Evolutionary conservation across 805 yeast species (phyloP).

Genomic region (Ogataea glucozyma): DNA sequence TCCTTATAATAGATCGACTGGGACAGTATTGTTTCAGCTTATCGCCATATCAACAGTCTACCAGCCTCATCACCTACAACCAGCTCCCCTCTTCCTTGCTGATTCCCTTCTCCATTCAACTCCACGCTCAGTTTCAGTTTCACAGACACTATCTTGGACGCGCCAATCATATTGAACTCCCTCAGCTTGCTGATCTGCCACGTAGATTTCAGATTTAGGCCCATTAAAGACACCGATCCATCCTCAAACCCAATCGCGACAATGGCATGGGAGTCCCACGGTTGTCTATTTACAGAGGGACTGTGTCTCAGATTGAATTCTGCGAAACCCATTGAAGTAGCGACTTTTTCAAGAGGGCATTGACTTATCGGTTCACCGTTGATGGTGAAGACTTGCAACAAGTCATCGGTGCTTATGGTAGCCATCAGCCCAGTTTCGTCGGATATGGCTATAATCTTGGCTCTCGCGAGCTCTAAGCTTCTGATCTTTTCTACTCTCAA

Average conservation of each 20-base stretch:
- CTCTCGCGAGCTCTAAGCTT: conserved; percentile 22
- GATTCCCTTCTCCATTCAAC: conserved; percentile 37
- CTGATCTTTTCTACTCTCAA: conserved; percentile 53
- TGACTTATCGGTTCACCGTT: conserved; percentile 50
- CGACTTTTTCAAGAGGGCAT: conserved; percentile 14
- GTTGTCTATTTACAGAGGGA: conserved; percentile 10
- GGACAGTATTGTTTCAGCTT: conserved; percentile 10
- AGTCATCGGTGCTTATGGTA: conserved; percentile 26
- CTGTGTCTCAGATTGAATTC: conserved; percentile 16
- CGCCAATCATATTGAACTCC: conserved; percentile 25
- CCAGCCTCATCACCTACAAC: conserved; percentile 59
- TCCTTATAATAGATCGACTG: no score
- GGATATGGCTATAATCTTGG: conserved; percentile 45
- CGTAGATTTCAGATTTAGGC: conserved; percentile 17
- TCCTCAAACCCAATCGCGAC: conserved; percentile 37
- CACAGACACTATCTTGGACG: conserved; percentile 31
- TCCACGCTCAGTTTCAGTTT: conserved; percentile 36
- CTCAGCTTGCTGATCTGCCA: conserved; percentile 30
- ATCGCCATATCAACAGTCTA: conserved; percentile 49
- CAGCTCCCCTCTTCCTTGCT: conserved; percentile 36
- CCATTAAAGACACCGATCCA: conserved; percentile 31
- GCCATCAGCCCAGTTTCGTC: conserved; percentile 57
- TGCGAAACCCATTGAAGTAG: conserved; percentile 23
- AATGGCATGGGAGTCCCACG: conserved; percentile 40
- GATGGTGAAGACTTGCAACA: conserved; percentile 45